phyloP scores from a whole-genome alignment of 495 filamentous ascomycete genomes.

The Podospora fimiseda region DNA sequence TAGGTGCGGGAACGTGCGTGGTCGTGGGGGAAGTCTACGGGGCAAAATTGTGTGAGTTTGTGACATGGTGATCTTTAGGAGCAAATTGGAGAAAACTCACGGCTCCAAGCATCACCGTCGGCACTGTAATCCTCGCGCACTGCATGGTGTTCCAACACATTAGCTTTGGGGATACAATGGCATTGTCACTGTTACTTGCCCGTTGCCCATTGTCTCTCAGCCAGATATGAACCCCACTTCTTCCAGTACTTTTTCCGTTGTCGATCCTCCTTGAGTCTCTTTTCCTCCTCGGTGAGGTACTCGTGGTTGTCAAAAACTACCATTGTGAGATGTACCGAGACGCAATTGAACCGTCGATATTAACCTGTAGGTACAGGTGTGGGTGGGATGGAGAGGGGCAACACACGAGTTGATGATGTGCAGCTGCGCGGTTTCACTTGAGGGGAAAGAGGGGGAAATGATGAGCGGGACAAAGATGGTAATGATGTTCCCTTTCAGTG shows the following conservation, averaged over 20 bases:
- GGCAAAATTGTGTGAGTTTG: conserved; percentile 2
- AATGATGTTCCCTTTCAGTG: background rate
- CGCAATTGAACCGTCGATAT: background rate
- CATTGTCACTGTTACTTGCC: conserved; percentile 40
- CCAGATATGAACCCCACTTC: conserved; percentile 79
- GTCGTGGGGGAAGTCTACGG: conserved; percentile 83
- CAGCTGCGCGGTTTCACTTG: background rate
- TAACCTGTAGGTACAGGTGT: background rate
- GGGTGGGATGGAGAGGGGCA: background rate
- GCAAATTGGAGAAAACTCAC: conserved; percentile 48
- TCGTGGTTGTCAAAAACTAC: conserved; percentile 80
- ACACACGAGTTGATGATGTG: background rate
- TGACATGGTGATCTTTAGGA: background rate
- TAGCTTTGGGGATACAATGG: background rate
- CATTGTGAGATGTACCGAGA: conserved; percentile 48
- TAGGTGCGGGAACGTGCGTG: conserved; percentile 80
- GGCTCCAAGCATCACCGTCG: conserved; percentile 93
- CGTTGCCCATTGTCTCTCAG: conserved; percentile 83
- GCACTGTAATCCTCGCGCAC: conserved; percentile 86
- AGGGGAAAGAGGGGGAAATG: background rate
- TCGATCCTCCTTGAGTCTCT: conserved; percentile 76
- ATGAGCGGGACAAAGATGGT: conserved; percentile 1
- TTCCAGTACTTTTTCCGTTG: conserved; percentile 86
- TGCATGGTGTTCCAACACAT: conserved; percentile 29
- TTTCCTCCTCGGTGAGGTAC: conserved; percentile 81